phyloP scores from a whole-genome alignment of 2,329 filamentous ascomycete species.

The Phyllosticta capitalensis region DNA sequence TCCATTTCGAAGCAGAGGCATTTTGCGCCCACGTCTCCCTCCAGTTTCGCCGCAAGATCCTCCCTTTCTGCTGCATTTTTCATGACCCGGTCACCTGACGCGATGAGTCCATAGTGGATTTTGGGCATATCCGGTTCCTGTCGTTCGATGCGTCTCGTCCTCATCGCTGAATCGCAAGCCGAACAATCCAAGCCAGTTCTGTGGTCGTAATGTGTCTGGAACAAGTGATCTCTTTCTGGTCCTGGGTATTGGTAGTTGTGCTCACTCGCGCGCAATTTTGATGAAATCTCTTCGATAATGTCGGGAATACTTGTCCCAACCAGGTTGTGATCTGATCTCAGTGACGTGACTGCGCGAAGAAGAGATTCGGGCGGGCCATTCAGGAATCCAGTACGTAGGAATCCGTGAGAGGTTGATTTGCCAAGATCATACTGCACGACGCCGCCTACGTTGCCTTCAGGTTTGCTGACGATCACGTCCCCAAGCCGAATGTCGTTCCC shows the following conservation, averaged over 20 bases:
- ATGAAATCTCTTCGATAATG: background rate
- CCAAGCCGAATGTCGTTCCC: slow-evolving; percentile 23
- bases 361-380: background rate
- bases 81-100: background rate
- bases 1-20: slow-evolving; percentile 18
- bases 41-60: background rate
- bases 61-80: background rate
- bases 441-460: slow-evolving; percentile 12
- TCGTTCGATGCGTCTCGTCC: background rate
- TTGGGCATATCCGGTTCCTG: background rate
- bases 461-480: slow-evolving; percentile 18
- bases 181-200: background rate
- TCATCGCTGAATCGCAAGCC: background rate
- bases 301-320: no score
- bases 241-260: background rate
- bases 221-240: background rate
- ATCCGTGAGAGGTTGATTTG: slow-evolving; percentile 10
- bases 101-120: background rate
- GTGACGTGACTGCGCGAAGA: background rate
- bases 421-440: slow-evolving; percentile 24
- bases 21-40: no score
- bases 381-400: background rate
- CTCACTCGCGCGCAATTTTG: background rate
- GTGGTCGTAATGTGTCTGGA: background rate
- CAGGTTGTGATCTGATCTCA: background rate